These are phyloP conservation scores for Lanmaoa rubissima DNA, from an alignment of 768 basidiomycete species.

Conservation along the genomic window DNA sequence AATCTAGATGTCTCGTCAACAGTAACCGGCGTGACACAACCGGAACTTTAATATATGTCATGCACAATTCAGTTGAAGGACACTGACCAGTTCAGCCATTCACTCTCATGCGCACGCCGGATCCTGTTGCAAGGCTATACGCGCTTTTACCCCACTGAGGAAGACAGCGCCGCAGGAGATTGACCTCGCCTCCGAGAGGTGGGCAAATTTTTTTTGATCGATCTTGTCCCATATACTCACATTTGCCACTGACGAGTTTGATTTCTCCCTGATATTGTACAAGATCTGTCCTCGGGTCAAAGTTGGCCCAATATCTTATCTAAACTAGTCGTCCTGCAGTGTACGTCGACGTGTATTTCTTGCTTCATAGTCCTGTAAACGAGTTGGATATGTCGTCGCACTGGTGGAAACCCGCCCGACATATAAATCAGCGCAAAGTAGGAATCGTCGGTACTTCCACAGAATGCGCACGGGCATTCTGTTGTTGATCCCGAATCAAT, in stretches of 20 bases:
- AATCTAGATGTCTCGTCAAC: too few relatives aligned
- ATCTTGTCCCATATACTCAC: background rate
- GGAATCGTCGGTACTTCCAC: slow-evolving; percentile 10
- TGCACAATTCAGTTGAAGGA: too few relatives aligned
- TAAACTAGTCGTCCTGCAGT: background rate
- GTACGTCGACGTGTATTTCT: background rate
- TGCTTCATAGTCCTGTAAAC: background rate
- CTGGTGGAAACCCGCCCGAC: background rate
- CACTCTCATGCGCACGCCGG: too few relatives aligned
- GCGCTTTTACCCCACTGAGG: slow-evolving; percentile 53
- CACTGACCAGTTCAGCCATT: too few relatives aligned
- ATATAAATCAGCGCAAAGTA: background rate
- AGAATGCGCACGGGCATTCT: background rate
- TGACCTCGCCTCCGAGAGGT: background rate
- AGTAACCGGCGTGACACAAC: too few relatives aligned
- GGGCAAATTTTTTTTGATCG: background rate
- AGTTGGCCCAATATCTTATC: background rate
- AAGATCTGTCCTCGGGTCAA: background rate
- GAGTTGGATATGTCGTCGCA: too few relatives aligned
- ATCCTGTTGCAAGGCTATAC: too few relatives aligned
- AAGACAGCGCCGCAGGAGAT: slow-evolving; percentile 38
- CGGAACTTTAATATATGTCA: too few relatives aligned
- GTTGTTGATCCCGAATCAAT: slow-evolving; percentile 14
- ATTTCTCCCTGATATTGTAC: background rate
- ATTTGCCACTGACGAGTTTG: background rate